Percentiles rank a stretch among this genome's conserved stretches.
phyloP scores from a whole-genome alignment of 805 yeast genomes.

The Vanderwaltozyma polyspora region DNA sequence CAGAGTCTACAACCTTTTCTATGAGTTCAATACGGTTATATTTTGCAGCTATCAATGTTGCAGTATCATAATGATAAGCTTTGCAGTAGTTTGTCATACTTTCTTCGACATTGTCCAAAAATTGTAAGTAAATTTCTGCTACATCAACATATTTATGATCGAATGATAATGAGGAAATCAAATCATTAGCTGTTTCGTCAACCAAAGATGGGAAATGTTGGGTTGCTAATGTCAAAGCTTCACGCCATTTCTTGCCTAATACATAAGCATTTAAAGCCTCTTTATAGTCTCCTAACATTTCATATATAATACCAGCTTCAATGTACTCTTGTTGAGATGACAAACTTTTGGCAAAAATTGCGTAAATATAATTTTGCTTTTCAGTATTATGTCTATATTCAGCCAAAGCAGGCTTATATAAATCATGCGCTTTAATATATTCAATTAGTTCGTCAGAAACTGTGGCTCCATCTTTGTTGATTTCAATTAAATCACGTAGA shows the following conservation, averaged over 20 bases:
- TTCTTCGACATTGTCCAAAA: constrained; percentile 47
- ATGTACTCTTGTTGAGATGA: constrained; percentile 42
- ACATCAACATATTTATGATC: constrained; percentile 70
- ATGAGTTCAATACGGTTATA: constrained; percentile 37
- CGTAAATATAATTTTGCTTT: constrained; percentile 45
- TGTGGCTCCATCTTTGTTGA: constrained; percentile 26
- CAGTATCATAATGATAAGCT: constrained; percentile 63
- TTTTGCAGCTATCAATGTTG: constrained; percentile 51
- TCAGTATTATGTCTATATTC: constrained; percentile 46
- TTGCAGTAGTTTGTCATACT: constrained; percentile 64
- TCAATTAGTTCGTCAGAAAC: constrained; percentile 49
- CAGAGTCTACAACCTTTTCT: constrained; percentile 54
- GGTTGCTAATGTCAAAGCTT: constrained; percentile 57
- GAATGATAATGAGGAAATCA: constrained; percentile 50
- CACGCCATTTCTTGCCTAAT: constrained; percentile 70
- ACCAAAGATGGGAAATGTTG: constrained; percentile 31
- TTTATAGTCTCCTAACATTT: constrained; percentile 44
- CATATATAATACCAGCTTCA: constrained; percentile 77
- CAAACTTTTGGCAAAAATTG: constrained; percentile 52
- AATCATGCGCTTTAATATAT: constrained; percentile 56
- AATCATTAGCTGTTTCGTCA: constrained; percentile 41
- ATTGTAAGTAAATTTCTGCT: constrained; percentile 59
- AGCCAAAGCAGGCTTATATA: constrained; percentile 59
- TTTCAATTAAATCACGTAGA: constrained; percentile 46
- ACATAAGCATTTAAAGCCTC: constrained; percentile 63